A percentile compares a stretch with the other conserved stretches of the same genome.
Conservation (phyloP, 2,329 filamentous ascomycete genomes). For the Ilyonectria sp. region DNA sequence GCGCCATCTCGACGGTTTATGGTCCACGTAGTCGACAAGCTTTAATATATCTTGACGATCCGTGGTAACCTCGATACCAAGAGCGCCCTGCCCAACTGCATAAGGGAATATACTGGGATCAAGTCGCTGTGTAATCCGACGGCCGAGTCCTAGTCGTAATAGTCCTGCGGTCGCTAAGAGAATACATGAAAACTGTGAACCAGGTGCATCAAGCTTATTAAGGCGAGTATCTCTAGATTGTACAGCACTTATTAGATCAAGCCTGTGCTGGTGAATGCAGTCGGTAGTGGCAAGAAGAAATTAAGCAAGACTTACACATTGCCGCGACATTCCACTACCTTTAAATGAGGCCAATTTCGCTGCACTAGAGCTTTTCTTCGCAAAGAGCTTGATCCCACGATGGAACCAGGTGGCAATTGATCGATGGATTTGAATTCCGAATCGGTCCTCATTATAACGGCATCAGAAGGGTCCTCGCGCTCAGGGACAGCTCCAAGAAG, state of each 20-base stretch:
- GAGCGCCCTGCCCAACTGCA: neutral
- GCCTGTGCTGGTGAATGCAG: neutral
- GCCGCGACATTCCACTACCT: constrained; percentile 1
- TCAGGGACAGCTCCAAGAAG: neutral
- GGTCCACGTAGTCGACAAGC: neutral
- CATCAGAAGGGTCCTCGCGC: neutral
- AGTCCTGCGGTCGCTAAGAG: neutral
- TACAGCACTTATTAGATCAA: neutral
- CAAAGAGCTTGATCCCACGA: constrained; percentile 2
- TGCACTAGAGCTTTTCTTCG: neutral
- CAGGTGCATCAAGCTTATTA: neutral
- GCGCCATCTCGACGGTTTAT: neutral
- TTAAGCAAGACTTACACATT: neutral
- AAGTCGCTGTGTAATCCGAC: neutral
- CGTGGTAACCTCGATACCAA: neutral
- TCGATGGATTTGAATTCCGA: neutral
- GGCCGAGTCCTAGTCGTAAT: neutral
- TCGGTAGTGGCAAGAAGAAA: neutral
- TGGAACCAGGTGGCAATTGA: neutral
- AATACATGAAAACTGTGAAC: constrained; percentile 5
- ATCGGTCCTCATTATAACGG: neutral
- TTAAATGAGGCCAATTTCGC: constrained; percentile 1
- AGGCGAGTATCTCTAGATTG: neutral
- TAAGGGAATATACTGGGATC: neutral
- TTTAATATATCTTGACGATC: neutral